These are phyloP conservation scores for Trypanosoma cruzi DNA, from an alignment of 208 protist species.

Conservation along the genomic window DNA sequence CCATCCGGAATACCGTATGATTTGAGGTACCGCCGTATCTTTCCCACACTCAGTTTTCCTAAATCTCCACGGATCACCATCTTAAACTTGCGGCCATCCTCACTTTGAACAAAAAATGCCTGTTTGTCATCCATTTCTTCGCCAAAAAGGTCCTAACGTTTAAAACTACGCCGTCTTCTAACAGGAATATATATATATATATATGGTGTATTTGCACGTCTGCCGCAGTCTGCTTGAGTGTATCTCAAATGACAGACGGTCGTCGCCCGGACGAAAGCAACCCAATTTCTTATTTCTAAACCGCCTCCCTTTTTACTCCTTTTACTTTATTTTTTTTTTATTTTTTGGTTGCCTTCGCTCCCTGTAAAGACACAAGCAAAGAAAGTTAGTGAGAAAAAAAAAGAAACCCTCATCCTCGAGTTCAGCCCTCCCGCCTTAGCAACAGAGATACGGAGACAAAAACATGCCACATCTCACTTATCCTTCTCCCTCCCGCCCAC, in stretches of 20 bases:
- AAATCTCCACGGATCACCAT: slow-evolving; percentile 87
- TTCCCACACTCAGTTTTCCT: slow-evolving; percentile 69
- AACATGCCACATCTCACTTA: background rate
- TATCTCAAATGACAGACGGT: background rate
- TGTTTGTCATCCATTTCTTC: slow-evolving; percentile 51
- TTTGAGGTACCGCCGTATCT: slow-evolving; percentile 76
- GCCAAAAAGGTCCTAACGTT: background rate
- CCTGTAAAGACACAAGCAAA: background rate
- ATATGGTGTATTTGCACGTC: background rate
- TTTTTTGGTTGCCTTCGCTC: background rate
- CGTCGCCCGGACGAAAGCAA: background rate
- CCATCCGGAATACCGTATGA: slow-evolving; percentile 64
- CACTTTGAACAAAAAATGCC: slow-evolving; percentile 69
- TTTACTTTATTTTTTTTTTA: slow-evolving; percentile 9
- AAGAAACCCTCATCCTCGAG: background rate
- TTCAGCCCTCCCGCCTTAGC: background rate
- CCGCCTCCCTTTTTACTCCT: background rate
- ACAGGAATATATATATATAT: too few species aligned
- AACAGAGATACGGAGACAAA: background rate
- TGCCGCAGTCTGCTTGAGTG: background rate
- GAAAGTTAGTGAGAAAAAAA: slow-evolving; percentile 18
- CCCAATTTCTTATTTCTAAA: background rate
- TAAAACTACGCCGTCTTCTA: background rate
- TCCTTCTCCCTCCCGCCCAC: background rate
- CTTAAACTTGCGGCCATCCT: slow-evolving; percentile 82